A percentile compares a stretch with the other conserved stretches of the same genome.
Evolutionary conservation across 2,329 filamentous ascomycete genomes (phyloP).

Genomic region (Alternaria rosae): DNA sequence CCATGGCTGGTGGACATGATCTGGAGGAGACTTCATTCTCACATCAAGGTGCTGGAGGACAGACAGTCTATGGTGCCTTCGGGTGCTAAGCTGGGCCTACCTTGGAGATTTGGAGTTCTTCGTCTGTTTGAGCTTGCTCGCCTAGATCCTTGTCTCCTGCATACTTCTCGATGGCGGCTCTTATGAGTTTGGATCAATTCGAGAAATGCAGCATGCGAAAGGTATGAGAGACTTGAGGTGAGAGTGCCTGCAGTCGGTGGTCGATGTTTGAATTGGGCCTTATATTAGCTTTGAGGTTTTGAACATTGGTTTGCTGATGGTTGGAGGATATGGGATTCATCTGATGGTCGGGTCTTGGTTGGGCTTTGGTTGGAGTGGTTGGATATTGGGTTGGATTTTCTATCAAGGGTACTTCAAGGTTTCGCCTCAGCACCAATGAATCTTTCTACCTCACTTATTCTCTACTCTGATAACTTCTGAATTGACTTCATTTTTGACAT

Average conservation of each 20-base stretch:
- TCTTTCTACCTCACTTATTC: background rate
- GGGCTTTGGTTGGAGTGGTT: background rate
- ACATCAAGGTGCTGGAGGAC: slow-evolving; percentile 19
- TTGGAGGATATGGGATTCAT: slow-evolving; percentile 6
- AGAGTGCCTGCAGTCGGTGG: slow-evolving; percentile 4
- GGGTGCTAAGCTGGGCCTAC: slow-evolving; percentile 18
- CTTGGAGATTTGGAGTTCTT: slow-evolving; percentile 2
- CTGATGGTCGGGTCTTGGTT: background rate
- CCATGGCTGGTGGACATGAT: slow-evolving; percentile 15
- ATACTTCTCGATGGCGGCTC: slow-evolving; percentile 14
- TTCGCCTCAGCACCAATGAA: slow-evolving; percentile 11
- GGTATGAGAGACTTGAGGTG: slow-evolving; percentile 5
- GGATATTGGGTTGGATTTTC: background rate
- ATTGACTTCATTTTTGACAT: background rate
- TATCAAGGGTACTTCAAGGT: background rate
- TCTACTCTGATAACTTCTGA: background rate
- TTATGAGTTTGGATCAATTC: slow-evolving; percentile 16
- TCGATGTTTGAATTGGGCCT: slow-evolving; percentile 9
- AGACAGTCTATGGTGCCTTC: slow-evolving; percentile 16
- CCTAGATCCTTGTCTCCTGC: slow-evolving; percentile 7
- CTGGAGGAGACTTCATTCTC: slow-evolving; percentile 6
- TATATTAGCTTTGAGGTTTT: background rate
- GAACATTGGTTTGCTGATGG: slow-evolving; percentile 6
- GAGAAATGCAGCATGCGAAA: slow-evolving; percentile 12
- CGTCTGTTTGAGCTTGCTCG: background rate